Conservation (phyloP, 805 yeast genomes). For the Yamadazyma tumulicola region DNA sequence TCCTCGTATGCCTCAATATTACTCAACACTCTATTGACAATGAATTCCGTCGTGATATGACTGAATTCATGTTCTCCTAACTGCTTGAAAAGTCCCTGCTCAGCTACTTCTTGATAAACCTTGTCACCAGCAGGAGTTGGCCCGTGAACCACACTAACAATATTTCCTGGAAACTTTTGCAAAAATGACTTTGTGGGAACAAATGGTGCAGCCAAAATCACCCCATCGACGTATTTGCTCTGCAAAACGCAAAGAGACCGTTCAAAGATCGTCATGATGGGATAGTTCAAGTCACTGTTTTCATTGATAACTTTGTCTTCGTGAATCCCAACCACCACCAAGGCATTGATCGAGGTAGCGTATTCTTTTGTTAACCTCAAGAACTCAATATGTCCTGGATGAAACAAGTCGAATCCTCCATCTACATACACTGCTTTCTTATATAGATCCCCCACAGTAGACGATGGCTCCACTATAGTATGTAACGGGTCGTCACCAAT, state of each 20-base stretch:
- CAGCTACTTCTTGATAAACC: conserved; percentile 34
- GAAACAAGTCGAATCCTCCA: conserved; percentile 90
- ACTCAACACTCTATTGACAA: conserved; percentile 69
- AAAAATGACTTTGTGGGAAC: conserved; percentile 42
- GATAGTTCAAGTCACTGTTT: conserved; percentile 61
- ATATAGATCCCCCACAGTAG: conserved; percentile 14
- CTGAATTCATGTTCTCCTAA: conserved; percentile 57
- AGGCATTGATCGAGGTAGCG: conserved; percentile 23
- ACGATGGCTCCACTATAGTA: conserved; percentile 33
- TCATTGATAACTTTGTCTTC: conserved; percentile 55
- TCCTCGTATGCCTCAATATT: conserved; percentile 73
- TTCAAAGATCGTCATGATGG: conserved; percentile 86
- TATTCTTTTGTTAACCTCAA: conserved; percentile 44
- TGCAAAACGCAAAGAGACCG: conserved; percentile 85
- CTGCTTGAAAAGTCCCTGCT: conserved; percentile 35
- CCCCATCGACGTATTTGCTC: conserved; percentile 78
- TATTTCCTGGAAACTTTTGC: conserved; percentile 33
- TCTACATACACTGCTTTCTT: conserved; percentile 52
- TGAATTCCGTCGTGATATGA: conserved; percentile 63
- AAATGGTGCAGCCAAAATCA: conserved; percentile 69
- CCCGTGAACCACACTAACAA: conserved; percentile 52
- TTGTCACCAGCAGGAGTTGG: conserved; percentile 40
- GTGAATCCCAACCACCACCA: conserved; percentile 65
- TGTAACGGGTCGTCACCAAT: conserved; percentile 22
- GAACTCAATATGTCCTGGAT: conserved; percentile 86